phyloP scores from a whole-genome alignment of 2,329 filamentous ascomycete species.

The Fusarium hainanense region DNA sequence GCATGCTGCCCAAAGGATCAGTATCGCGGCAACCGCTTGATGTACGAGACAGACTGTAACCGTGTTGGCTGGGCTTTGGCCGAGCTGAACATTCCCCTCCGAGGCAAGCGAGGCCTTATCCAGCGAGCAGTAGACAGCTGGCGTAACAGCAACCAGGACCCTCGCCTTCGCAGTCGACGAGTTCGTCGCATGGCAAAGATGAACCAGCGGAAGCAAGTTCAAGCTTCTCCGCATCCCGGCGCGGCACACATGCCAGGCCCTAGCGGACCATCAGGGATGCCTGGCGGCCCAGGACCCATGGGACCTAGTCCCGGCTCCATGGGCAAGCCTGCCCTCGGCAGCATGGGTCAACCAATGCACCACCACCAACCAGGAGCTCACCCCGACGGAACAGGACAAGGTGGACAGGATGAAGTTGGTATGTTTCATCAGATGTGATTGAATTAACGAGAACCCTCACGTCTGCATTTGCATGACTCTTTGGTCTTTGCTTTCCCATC shows the following conservation, averaged over 20 bases:
- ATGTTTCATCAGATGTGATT: slow-evolving; percentile 96
- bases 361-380: slow-evolving; percentile 66
- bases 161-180: slow-evolving; percentile 86
- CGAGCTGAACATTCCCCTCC: slow-evolving; percentile 88
- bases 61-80: slow-evolving; percentile 99
- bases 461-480: slow-evolving; percentile 53
- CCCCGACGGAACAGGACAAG: slow-evolving; percentile 67
- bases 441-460: slow-evolving; percentile 42
- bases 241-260: slow-evolving; percentile 75
- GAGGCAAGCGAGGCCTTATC: slow-evolving; percentile 94
- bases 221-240: slow-evolving; percentile 66
- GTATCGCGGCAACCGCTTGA: slow-evolving; percentile 93
- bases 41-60: slow-evolving; percentile 99
- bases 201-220: slow-evolving; percentile 82
- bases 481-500: slow-evolving; percentile 36
- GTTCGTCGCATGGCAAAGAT: slow-evolving; percentile 97
- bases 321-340: slow-evolving; percentile 73
- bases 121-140: slow-evolving; percentile 98
- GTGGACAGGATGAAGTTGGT: slow-evolving; percentile 89
- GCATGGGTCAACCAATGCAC: slow-evolving; percentile 75
- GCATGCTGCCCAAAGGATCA: slow-evolving; percentile 96
- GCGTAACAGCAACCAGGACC: slow-evolving; percentile 98
- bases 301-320: slow-evolving; percentile 66
- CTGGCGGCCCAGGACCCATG: slow-evolving; percentile 71
- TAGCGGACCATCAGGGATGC: slow-evolving; percentile 72